Conservation (phyloP, 73 alveolate species). For the Stentor coeruleus region DNA sequence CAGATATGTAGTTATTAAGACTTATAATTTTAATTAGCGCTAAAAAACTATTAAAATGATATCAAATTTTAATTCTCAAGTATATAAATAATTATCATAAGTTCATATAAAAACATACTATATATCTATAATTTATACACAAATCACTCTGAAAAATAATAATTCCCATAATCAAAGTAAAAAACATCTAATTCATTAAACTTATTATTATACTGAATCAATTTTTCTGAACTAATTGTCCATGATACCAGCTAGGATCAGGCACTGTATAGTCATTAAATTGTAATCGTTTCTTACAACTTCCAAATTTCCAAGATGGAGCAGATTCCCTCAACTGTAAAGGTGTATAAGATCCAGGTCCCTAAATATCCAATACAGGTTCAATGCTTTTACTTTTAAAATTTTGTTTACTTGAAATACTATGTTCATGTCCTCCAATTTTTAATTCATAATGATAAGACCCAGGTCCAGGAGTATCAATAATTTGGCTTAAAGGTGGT, state of each 20-base stretch:
- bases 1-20: no score
- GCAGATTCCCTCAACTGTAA: background rate
- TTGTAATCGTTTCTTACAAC: background rate
- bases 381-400: background rate
- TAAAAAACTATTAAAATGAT: background rate
- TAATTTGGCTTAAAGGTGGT: slow-evolving; percentile 2
- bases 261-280: background rate
- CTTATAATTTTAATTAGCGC: no score
- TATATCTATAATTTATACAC: background rate
- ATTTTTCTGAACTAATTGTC: background rate
- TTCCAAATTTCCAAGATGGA: background rate
- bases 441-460: background rate
- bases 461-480: slow-evolving; percentile 8
- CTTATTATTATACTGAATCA: background rate
- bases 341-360: background rate
- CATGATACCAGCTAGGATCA: background rate
- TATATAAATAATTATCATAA: no score
- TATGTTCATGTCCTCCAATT: background rate
- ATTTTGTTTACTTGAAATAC: no score
- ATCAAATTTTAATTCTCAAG: background rate
- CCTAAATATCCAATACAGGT: background rate
- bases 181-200: background rate
- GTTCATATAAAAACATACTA: no score
- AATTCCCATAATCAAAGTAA: background rate
- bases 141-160: no score